Conservation (phyloP, 352 stramenopile species). For the Phytophthora vignae region DNA sequence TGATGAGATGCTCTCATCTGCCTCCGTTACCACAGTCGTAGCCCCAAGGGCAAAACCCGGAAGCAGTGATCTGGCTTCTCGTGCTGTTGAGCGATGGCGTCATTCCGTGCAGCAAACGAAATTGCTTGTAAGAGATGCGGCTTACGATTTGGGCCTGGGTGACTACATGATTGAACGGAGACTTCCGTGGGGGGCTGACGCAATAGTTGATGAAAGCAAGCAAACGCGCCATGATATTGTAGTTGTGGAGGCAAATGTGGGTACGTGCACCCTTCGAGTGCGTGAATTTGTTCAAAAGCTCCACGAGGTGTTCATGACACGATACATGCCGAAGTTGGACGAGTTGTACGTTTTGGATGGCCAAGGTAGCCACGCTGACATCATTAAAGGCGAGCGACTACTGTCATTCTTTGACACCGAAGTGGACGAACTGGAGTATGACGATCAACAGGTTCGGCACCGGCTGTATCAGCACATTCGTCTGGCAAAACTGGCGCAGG, state of each 20-base stretch:
- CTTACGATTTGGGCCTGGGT: slow-evolving; percentile 54
- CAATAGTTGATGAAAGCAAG: slow-evolving; percentile 16
- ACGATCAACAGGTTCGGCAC: slow-evolving; percentile 58
- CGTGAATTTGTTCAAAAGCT: slow-evolving; percentile 68
- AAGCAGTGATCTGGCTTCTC: slow-evolving; percentile 1
- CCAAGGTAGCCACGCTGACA: slow-evolving; percentile 43
- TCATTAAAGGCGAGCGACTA: slow-evolving; percentile 49
- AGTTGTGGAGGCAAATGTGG: slow-evolving; percentile 56
- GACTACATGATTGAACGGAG: slow-evolving; percentile 29
- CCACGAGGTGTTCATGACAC: slow-evolving; percentile 55
- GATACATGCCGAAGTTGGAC: slow-evolving; percentile 64
- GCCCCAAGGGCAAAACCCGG: neutral
- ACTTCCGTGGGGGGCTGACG: slow-evolving; percentile 59
- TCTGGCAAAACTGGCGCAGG: slow-evolving; percentile 59
- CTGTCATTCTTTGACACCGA: slow-evolving; percentile 71
- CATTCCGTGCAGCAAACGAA: slow-evolving; percentile 56
- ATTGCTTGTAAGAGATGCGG: slow-evolving; percentile 58
- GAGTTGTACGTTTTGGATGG: slow-evolving; percentile 61
- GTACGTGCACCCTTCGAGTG: slow-evolving; percentile 57
- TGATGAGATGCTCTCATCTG: slow-evolving; percentile 39
- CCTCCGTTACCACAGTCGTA: neutral
- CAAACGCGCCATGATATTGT: slow-evolving; percentile 33
- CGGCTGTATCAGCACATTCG: slow-evolving; percentile 65
- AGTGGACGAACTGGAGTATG: slow-evolving; percentile 68
- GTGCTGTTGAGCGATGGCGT: slow-evolving; percentile 48